These are phyloP conservation scores for Suhomyces panamericanus DNA, from an alignment of 1,139 yeast species.

Conservation along the genomic window DNA sequence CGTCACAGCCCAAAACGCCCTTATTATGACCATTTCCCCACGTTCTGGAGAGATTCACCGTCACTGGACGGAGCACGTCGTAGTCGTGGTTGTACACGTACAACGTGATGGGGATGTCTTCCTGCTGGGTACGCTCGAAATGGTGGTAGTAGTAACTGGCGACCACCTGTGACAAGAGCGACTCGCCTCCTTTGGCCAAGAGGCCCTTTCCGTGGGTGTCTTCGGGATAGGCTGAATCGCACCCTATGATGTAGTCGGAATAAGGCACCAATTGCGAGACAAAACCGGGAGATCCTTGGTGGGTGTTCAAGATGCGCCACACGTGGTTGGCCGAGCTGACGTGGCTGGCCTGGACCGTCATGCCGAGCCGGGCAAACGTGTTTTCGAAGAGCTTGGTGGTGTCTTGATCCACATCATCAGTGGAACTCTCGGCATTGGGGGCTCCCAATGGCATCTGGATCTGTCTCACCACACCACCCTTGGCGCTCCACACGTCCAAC, in stretches of 20 bases:
- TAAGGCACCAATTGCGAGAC: conserved; percentile 79
- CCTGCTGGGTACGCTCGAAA: conserved; percentile 35
- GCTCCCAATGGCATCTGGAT: conserved; percentile 46
- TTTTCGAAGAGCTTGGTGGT: conserved; percentile 20
- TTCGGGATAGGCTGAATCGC: conserved; percentile 55
- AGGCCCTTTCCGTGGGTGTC: conserved; percentile 60
- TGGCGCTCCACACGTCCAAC: conserved; percentile 82
- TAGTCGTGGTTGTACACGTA: conserved; percentile 88
- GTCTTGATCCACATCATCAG: conserved; percentile 10
- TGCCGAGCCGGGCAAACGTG: conserved; percentile 50
- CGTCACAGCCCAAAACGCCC: conserved; percentile 90
- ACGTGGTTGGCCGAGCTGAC: conserved; percentile 75
- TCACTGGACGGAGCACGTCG: conserved; percentile 83
- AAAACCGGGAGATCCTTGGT: conserved; percentile 82
- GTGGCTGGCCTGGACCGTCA: conserved; percentile 77
- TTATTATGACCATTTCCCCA: conserved; percentile 56
- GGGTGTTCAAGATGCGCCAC: conserved; percentile 81
- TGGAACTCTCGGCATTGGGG: conserved; percentile 15
- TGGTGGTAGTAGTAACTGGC: conserved; percentile 55
- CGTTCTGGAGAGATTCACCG: conserved; percentile 53
- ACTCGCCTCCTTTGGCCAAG: conserved; percentile 84
- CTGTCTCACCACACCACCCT: conserved; percentile 71
- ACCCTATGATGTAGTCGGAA: conserved; percentile 87
- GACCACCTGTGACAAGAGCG: conserved; percentile 68
- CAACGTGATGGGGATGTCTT: conserved; percentile 48